Conservation (phyloP, 2,329 filamentous ascomycete genomes). For the Arthrobotrys megalospora region DNA sequence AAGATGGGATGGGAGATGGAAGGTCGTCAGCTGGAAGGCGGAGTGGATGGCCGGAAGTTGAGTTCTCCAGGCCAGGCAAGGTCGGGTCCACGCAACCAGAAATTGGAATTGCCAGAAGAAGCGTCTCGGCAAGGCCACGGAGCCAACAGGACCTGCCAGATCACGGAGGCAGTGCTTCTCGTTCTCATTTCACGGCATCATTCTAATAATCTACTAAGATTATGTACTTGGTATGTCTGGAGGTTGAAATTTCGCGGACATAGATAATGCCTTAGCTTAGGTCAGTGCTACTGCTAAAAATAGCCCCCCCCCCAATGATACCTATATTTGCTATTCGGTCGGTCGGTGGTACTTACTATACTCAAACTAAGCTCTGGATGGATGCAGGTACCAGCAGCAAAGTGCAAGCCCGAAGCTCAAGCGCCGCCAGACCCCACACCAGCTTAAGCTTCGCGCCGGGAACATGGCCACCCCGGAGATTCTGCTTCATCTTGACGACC, state of each 20-base stretch:
- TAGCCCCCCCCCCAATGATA: neutral
- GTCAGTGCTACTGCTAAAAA: neutral
- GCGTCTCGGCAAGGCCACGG: constrained; percentile 19
- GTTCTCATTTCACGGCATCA: neutral
- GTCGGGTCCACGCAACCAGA: constrained; percentile 24
- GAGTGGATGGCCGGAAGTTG: constrained; percentile 13
- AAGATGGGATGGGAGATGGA: neutral
- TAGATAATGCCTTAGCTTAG: constrained; percentile 5
- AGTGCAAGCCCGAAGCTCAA: constrained; percentile 16
- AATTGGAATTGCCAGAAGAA: constrained; percentile 34
- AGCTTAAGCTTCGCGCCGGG: neutral
- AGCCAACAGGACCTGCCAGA: neutral
- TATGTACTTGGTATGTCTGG: too few species aligned
- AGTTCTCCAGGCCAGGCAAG: constrained; percentile 9
- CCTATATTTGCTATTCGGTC: too few species aligned
- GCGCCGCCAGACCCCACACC: constrained; percentile 13
- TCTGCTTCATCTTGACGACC: constrained; percentile 31
- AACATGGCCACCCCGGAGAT: constrained; percentile 45
- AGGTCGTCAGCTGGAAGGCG: constrained; percentile 32
- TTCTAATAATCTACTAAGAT: neutral
- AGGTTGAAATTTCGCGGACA: neutral
- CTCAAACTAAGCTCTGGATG: neutral
- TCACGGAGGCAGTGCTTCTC: constrained; percentile 1
- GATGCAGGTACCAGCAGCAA: constrained; percentile 22
- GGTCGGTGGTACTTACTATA: too few species aligned